A percentile compares a stretch with the other conserved stretches of the same genome.
Evolutionary conservation across 148 eudicot species (phyloP).

Genomic region (Vaccinium macrocarpon): DNA sequence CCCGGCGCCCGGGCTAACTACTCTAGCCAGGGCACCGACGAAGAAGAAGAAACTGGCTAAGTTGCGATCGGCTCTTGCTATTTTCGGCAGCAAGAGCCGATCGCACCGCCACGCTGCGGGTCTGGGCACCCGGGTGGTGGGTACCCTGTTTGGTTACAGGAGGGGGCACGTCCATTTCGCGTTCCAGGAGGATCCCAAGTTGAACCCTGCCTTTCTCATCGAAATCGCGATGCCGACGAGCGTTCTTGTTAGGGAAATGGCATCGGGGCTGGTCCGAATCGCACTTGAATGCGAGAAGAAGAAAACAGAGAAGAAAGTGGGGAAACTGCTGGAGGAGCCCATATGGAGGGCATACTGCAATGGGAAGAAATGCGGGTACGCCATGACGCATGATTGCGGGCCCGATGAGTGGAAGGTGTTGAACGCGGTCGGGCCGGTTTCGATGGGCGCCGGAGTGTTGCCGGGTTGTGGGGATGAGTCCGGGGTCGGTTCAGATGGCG

Average conservation of each 20-base stretch:
- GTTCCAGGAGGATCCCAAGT: slow-evolving; percentile 45
- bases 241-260: slow-evolving; percentile 59
- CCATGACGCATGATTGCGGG: slow-evolving; percentile 62
- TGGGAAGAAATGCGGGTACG: slow-evolving; percentile 91
- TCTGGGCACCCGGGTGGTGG: slow-evolving; percentile 51
- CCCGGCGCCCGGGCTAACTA: slow-evolving; percentile 14
- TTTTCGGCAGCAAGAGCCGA: slow-evolving; percentile 37
- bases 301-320: slow-evolving; percentile 35
- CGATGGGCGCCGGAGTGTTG: slow-evolving; percentile 94
- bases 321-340: slow-evolving; percentile 66
- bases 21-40: slow-evolving; percentile 11
- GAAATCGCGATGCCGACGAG: slow-evolving; percentile 60
- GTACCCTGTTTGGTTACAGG: slow-evolving; percentile 64
- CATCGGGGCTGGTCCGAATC: slow-evolving; percentile 70
- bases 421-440: slow-evolving; percentile 56
- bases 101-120: slow-evolving; percentile 25
- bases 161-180: slow-evolving; percentile 66
- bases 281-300: slow-evolving; percentile 70
- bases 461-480: slow-evolving; percentile 37
- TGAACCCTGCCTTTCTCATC: slow-evolving; percentile 46
- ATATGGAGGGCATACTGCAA: slow-evolving; percentile 92
- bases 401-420: slow-evolving; percentile 69
- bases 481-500: slow-evolving; percentile 43
- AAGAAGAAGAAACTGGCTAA: slow-evolving; percentile 49
- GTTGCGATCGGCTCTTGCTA: slow-evolving; percentile 47